phyloP scores from a whole-genome alignment of 345 rosid species.

The Brassica nigra region DNA sequence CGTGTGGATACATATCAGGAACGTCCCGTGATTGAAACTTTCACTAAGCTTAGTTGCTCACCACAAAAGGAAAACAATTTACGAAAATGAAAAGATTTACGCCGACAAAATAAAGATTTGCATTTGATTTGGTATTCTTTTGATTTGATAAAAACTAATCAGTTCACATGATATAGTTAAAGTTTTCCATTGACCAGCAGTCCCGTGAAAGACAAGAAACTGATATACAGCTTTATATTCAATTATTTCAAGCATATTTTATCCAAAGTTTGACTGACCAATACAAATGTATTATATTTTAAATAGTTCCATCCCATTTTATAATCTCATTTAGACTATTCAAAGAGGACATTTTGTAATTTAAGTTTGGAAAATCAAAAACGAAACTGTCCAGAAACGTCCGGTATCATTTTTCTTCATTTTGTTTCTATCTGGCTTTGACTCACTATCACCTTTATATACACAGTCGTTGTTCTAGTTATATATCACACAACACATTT shows the following conservation, averaged over 20 bases:
- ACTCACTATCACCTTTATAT: conserved; percentile 6
- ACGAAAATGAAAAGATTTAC: neutral
- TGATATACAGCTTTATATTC: neutral
- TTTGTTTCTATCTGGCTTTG: conserved; percentile 1
- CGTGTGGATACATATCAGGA: conserved; percentile 50
- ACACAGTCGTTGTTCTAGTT: conserved; percentile 1
- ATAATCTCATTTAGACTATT: neutral
- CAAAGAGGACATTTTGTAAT: conserved; percentile 1
- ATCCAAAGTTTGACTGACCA: conserved; percentile 16
- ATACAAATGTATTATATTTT: neutral
- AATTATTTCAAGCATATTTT: conserved; percentile 3
- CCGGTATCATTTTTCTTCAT: neutral
- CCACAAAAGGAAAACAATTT: neutral
- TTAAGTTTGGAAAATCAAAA: conserved; percentile 14
- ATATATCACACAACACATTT: neutral
- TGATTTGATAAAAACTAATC: conserved; percentile 16
- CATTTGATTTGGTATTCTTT: neutral
- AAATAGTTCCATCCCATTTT: neutral
- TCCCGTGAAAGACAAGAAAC: conserved; percentile 27
- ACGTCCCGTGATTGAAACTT: neutral
- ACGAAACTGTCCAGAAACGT: neutral
- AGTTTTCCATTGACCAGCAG: conserved; percentile 16
- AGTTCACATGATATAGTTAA: conserved; percentile 21
- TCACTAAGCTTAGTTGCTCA: neutral
- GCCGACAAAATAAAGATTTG: neutral